Evolutionary conservation across 1,284 basidiomycete genomes (phyloP).

Genomic region (Amylostereum chailletii): DNA sequence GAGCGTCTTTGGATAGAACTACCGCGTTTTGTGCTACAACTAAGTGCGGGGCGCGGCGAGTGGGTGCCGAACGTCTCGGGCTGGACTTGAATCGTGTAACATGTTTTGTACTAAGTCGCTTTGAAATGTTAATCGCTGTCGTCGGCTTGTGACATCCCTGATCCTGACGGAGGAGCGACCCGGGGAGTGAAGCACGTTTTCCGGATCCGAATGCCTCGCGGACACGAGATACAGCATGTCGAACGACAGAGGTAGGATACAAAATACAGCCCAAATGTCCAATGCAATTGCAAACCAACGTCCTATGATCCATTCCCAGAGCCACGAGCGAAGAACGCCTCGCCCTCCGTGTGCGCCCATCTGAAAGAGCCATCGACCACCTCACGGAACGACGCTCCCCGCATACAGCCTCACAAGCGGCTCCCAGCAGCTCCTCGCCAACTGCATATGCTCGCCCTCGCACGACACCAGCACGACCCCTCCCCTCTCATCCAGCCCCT

Average conservation of each 20-base stretch:
- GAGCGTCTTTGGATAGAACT: constrained; percentile 22
- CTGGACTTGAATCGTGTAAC: neutral
- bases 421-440: constrained; percentile 53
- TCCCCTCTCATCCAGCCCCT: constrained; percentile 63
- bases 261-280: too few species aligned
- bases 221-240: too few species aligned
- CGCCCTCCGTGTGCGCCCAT: too few species aligned
- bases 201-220: too few species aligned
- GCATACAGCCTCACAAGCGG: constrained; percentile 38
- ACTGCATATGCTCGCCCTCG: constrained; percentile 79
- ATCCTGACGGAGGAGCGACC: too few species aligned
- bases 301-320: too few species aligned
- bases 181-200: too few species aligned
- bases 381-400: constrained; percentile 21
- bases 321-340: too few species aligned
- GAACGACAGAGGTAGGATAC: too few species aligned
- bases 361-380: too few species aligned
- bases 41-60: constrained; percentile 7
- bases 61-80: neutral
- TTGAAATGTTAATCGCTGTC: neutral
- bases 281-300: too few species aligned
- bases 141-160: too few species aligned
- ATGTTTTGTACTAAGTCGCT: neutral
- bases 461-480: constrained; percentile 62
- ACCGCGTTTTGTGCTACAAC: constrained; percentile 33